A percentile compares a stretch with the other conserved stretches of the same genome.
phyloP scores from a whole-genome alignment of 208 protist genomes.

The Sergeia podlipaevii region DNA sequence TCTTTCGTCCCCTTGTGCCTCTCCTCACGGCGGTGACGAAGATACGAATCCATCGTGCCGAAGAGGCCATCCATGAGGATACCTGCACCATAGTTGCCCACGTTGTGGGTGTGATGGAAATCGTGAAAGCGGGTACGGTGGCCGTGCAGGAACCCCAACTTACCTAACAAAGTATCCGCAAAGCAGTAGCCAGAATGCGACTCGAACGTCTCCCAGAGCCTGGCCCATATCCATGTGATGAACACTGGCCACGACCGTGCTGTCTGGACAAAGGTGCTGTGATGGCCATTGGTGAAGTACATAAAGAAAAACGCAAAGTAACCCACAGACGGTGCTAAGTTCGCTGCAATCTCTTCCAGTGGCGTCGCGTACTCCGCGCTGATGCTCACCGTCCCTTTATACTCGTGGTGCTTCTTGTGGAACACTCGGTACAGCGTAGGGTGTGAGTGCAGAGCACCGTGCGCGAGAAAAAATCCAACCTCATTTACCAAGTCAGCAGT shows the following conservation, averaged over 20 bases:
- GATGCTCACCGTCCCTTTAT: slow-evolving; percentile 56
- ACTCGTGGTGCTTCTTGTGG: slow-evolving; percentile 71
- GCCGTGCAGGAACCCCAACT: slow-evolving; percentile 39
- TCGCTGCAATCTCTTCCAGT: slow-evolving; percentile 41
- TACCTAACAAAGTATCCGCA: slow-evolving; percentile 29
- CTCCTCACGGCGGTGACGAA: slow-evolving; percentile 13
- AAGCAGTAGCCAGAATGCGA: slow-evolving; percentile 68
- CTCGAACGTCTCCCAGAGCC: slow-evolving; percentile 58
- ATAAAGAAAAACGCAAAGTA: slow-evolving; percentile 44
- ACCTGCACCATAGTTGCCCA: slow-evolving; percentile 43
- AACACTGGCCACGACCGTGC: slow-evolving; percentile 39
- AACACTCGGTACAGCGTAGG: slow-evolving; percentile 37
- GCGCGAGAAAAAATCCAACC: slow-evolving; percentile 37
- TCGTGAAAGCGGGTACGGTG: slow-evolving; percentile 60
- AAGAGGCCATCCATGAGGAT: slow-evolving; percentile 44
- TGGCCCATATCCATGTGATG: slow-evolving; percentile 40
- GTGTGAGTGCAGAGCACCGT: slow-evolving; percentile 37
- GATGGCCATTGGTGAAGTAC: slow-evolving; percentile 8
- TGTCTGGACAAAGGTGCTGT: slow-evolving; percentile 3
- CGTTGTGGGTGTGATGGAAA: slow-evolving; percentile 68
- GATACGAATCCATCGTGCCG: slow-evolving; percentile 50
- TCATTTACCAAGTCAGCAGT: slow-evolving; percentile 42
- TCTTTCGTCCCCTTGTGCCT: neutral
- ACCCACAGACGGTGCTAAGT: slow-evolving; percentile 30
- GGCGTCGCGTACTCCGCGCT: slow-evolving; percentile 52